These are phyloP conservation scores for Coniochaeta sp. DNA, from an alignment of 2,329 filamentous ascomycete genomes.

Conservation along the genomic window DNA sequence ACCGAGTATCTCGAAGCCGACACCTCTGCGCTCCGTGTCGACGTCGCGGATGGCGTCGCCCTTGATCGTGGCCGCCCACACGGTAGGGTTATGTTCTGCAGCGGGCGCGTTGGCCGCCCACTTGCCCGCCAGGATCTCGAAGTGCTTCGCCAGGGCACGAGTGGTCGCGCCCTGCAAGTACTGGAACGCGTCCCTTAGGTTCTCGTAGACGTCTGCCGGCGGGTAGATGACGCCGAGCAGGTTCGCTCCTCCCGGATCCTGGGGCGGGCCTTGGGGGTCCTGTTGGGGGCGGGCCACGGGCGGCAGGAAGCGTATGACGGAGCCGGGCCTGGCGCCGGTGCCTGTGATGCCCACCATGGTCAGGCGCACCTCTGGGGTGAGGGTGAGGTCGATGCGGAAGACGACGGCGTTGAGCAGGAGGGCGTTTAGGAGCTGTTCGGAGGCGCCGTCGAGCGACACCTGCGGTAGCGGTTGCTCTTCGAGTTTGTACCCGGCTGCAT, in stretches of 20 bases:
- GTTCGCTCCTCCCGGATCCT: neutral
- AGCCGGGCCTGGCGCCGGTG: slow-evolving; percentile 10
- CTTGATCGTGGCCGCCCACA: slow-evolving; percentile 8
- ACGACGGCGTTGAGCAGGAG: slow-evolving; percentile 33
- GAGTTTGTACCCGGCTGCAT: slow-evolving; percentile 32
- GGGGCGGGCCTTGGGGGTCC: neutral
- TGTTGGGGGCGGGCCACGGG: neutral
- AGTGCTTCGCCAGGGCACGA: neutral
- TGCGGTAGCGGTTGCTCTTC: slow-evolving; percentile 24
- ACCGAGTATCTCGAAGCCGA: slow-evolving; percentile 9
- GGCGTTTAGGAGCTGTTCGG: slow-evolving; percentile 34
- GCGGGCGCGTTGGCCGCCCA: neutral
- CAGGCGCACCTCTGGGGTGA: slow-evolving; percentile 35
- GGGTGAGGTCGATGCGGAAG: slow-evolving; percentile 33
- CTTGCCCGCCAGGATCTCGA: neutral
- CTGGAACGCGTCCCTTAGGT: neutral
- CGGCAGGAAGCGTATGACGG: slow-evolving; percentile 9
- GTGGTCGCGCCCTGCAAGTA: neutral
- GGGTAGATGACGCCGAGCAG: neutral
- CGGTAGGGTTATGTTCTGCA: neutral
- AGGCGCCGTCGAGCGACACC: slow-evolving; percentile 20
- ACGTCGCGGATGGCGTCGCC: slow-evolving; percentile 10
- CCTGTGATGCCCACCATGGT: slow-evolving; percentile 31
- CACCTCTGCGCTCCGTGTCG: slow-evolving; percentile 9
- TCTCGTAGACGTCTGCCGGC: neutral